These are phyloP conservation scores for Lentinula guzmanii DNA, from an alignment of 768 basidiomycete genomes.

Conservation along the genomic window DNA sequence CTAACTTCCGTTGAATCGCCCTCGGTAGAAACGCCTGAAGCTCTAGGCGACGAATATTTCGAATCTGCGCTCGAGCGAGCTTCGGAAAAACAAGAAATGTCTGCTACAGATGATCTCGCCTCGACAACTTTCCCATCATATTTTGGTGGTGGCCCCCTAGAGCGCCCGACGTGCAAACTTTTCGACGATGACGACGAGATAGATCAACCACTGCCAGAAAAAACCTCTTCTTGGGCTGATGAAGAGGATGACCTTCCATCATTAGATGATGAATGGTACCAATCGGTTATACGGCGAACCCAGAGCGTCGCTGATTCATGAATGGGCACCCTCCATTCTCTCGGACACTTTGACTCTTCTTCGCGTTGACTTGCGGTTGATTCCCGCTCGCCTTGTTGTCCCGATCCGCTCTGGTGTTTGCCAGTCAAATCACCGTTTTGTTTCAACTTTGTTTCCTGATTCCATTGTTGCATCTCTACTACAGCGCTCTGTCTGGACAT, in stretches of 20 bases:
- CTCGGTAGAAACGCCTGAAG: background rate
- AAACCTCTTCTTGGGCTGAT: slow-evolving; percentile 17
- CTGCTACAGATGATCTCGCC: background rate
- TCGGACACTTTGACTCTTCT: background rate
- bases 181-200: slow-evolving; percentile 3
- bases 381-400: background rate
- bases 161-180: background rate
- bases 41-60: background rate
- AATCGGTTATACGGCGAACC: slow-evolving; percentile 13
- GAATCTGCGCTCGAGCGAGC: background rate
- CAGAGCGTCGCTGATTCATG: background rate
- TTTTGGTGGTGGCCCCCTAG: background rate
- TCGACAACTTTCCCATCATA: background rate
- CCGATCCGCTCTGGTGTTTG: background rate
- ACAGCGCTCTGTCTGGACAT: background rate
- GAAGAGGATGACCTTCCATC: slow-evolving; percentile 35
- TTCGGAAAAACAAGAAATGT: background rate
- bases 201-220: slow-evolving; percentile 4
- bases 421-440: background rate
- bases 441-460: background rate
- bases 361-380: background rate
- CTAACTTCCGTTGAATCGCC: slow-evolving; percentile 2
- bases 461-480: background rate
- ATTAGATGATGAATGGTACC: slow-evolving; percentile 34
- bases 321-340: background rate